Conservation (phyloP, 2,329 filamentous ascomycete species). For the Aspergillus felis region DNA sequence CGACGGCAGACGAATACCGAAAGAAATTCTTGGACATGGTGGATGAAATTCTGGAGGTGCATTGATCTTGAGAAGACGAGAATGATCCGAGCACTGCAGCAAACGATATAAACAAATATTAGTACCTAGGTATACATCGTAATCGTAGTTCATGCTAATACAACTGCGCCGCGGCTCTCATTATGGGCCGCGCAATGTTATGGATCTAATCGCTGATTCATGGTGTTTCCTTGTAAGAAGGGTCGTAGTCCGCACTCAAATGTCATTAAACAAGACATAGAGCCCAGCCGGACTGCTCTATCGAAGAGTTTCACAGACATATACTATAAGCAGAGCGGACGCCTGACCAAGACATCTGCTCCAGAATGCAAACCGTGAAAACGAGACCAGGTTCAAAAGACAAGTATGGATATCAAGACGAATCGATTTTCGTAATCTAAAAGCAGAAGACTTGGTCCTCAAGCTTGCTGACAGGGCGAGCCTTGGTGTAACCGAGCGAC, state of each 20-base stretch:
- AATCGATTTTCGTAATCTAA: slow-evolving; percentile 42
- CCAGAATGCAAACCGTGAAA: not conserved
- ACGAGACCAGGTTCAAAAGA: not conserved
- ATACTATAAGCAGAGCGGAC: not conserved
- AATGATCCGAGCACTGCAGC: not conserved
- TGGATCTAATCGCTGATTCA: slow-evolving; percentile 3
- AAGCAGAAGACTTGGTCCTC: slow-evolving; percentile 98
- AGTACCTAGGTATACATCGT: not conserved
- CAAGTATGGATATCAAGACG: not conserved
- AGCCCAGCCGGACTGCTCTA: not conserved
- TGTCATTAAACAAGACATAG: not conserved
- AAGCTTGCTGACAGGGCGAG: slow-evolving; percentile 91
- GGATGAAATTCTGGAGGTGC: slow-evolving; percentile 40
- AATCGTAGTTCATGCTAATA: not conserved
- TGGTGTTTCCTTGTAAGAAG: not conserved
- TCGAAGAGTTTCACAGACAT: not conserved
- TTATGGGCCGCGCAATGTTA: not conserved
- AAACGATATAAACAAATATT: not conserved
- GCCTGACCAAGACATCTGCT: not conserved
- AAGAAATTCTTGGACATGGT: slow-evolving; percentile 54
- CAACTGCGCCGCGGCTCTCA: not conserved
- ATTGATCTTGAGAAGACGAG: slow-evolving; percentile 4
- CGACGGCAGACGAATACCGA: slow-evolving; percentile 64
- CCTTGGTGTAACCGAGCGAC: slow-evolving; percentile 85
- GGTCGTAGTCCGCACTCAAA: not conserved